phyloP scores from a whole-genome alignment of 768 basidiomycete genomes.

The Lactifluus volemus region DNA sequence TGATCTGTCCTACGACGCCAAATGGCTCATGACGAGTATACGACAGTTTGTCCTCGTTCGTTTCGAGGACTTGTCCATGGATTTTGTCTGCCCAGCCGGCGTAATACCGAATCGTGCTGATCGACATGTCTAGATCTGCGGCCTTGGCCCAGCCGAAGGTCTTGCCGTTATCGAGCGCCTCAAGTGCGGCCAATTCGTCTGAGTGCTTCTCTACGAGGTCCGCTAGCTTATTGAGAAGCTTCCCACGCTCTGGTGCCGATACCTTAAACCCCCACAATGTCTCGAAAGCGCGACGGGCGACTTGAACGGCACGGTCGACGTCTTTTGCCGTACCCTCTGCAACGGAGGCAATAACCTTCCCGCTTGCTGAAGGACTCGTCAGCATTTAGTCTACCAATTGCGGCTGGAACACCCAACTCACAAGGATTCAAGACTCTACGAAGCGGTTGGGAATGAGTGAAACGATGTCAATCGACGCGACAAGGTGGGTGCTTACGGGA shows the following conservation, averaged over 20 bases:
- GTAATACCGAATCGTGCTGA: constrained; percentile 62
- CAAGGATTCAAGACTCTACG: constrained; percentile 53
- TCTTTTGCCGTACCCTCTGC: constrained; percentile 57
- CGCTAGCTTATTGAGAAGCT: constrained; percentile 54
- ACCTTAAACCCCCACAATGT: constrained; percentile 60
- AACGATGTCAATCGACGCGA: neutral
- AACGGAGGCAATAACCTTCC: constrained; percentile 50
- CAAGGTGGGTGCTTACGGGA: constrained; percentile 41
- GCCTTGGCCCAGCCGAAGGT: constrained; percentile 40
- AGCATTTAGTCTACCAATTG: neutral
- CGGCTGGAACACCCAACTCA: neutral
- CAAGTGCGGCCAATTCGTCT: constrained; percentile 64
- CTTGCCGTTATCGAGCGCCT: constrained; percentile 64
- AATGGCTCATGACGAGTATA: constrained; percentile 61
- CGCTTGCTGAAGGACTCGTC: constrained; percentile 30
- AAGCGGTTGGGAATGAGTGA: neutral
- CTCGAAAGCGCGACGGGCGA: constrained; percentile 55
- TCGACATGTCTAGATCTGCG: constrained; percentile 40
- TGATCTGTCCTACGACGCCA: constrained; percentile 49
- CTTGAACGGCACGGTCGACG: constrained; percentile 67
- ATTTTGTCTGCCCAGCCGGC: constrained; percentile 92
- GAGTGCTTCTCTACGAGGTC: constrained; percentile 51
- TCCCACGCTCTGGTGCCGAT: constrained; percentile 43
- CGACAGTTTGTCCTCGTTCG: constrained; percentile 36
- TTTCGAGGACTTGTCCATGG: constrained; percentile 68